Percentiles rank a stretch among this genome's conserved stretches.
Conservation (phyloP, 2,329 filamentous ascomycete species). For the Clonostachys byssicola region DNA sequence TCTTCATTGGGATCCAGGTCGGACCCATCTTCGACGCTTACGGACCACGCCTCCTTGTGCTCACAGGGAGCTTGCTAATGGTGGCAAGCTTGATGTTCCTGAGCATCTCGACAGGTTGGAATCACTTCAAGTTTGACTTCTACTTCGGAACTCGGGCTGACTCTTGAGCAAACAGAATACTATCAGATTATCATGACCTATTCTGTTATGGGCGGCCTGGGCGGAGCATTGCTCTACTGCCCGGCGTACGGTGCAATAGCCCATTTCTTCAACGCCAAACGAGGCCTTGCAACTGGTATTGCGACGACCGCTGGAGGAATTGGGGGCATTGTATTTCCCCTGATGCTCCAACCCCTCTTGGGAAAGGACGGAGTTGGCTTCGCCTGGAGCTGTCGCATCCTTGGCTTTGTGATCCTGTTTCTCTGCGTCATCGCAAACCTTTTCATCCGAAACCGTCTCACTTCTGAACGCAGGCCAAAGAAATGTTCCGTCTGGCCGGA, state of each 20-base stretch:
- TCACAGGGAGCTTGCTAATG: constrained; percentile 57
- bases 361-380: constrained; percentile 17
- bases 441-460: constrained; percentile 18
- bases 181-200: constrained; percentile 43
- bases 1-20: constrained; percentile 78
- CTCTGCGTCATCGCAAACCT: constrained; percentile 13
- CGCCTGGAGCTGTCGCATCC: constrained; percentile 23
- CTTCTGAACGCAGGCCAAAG: constrained; percentile 30
- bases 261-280: constrained; percentile 7
- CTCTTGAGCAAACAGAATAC: constrained; percentile 28
- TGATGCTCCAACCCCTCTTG: constrained; percentile 22
- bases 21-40: constrained; percentile 78
- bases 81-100: constrained; percentile 61
- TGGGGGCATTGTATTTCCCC: constrained; percentile 23
- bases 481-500: constrained; percentile 6
- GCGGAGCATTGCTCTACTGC: constrained; percentile 28
- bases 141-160: background rate
- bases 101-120: constrained; percentile 50
- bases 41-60: constrained; percentile 65
- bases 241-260: constrained; percentile 21
- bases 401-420: constrained; percentile 17
- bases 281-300: background rate
- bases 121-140: constrained; percentile 10
- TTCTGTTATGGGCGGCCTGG: constrained; percentile 35
- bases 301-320: constrained; percentile 1